Evolutionary conservation across 345 rosid genomes (phyloP), one percentile per base, ranked within the genome.

Genomic region (Linum lewisii): DNA sequence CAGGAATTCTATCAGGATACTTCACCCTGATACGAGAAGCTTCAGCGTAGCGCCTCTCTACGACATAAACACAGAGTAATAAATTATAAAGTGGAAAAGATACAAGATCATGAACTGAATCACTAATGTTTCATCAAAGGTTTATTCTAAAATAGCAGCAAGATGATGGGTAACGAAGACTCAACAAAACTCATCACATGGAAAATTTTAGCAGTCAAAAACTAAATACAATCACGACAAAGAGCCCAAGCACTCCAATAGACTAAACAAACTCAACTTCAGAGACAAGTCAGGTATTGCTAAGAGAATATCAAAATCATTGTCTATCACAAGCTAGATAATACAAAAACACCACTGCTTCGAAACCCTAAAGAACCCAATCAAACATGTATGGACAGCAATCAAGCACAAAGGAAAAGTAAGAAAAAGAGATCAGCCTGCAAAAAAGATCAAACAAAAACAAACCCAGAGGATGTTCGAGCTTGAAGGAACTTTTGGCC

Each of bases 1-100:
- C 97, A 0, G 99, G 97, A 55, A 93, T 74, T 80, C 99, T 83
- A 38, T 93, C 99, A 10, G 94, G 87, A 69, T 89, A 89, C 67
- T 86, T 93, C 75, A 82, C 88, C 66, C 90, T 82, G 67, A 89
- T 85, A 56, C 95, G 90, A 36, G 78, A 18, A 59, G 95, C 81
- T 79, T 93, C 99, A 23, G 82, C 81, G 63, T 75, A 81, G 72
- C 99, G 85, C 78, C 82, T 79, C 79, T 93, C 99, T 85, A n/a
- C n/a, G n/a, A n/a, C n/a, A n/a, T n/a, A n/a, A 21, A 21, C 32
- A 47, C 7, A 60, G 23, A 2, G 53, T 18, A 38, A 14, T n/a
- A 21, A 26, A 21, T 1, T 34, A 53, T 19, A 38, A 38, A 38
- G 15, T 13, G 4, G 45, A 6, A n/a, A 38, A 38, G 45, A 38